Base-by-base conservation (phyloP, 139 green algal genomes). In the Chlamydomonas sp. region DNA sequence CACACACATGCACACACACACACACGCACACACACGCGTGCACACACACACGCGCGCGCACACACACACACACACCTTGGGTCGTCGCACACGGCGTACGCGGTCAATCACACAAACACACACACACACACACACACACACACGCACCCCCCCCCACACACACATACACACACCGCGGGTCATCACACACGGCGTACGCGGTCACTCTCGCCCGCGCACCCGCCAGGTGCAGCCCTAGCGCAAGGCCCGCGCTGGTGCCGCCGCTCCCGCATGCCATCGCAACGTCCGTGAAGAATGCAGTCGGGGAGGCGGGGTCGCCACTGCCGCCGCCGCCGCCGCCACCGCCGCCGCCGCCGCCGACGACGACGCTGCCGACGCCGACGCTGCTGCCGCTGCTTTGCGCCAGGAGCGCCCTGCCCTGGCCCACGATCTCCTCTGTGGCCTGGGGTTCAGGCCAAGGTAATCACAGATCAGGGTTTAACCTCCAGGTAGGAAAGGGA, bases 191-290 rank as follows among this genome's bases (percentile, higher is more conserved):
- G 34, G 78, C 83, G 35, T 90, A 93, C 0, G 85, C 86, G 33
- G 87, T 83, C 24, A 96, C 69, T 6, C 69, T 62, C 2, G 81
- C 70, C 0, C 57, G 35, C 10, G 87, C 48, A 2, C 79, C 83
- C 20, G 73, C 76, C 16, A 97, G 79, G 48, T 85, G 67, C 2
- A 72, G 50, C 8, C 85, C 93, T 28, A 97, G 76, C 1, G 86
- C 90, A 8, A 97, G 70, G 26, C 93, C 93, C 1, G 87, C 92
- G 1, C 84, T 87, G 48, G 92, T 98, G 58, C 88, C 92, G 24
- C 91, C 91, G 39, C 79, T 93, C 38, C 93, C 93, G 74, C 89
- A 96, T 0, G 93, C 92, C 70, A 76, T 76, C 16, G n/a, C 63
- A 58, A 70, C 13, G 35, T 70, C 63, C 31, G 63, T 90, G 58